Evolutionary conservation across 345 rosid genomes (phyloP).

Genomic region (Eucalyptus sp.): DNA sequence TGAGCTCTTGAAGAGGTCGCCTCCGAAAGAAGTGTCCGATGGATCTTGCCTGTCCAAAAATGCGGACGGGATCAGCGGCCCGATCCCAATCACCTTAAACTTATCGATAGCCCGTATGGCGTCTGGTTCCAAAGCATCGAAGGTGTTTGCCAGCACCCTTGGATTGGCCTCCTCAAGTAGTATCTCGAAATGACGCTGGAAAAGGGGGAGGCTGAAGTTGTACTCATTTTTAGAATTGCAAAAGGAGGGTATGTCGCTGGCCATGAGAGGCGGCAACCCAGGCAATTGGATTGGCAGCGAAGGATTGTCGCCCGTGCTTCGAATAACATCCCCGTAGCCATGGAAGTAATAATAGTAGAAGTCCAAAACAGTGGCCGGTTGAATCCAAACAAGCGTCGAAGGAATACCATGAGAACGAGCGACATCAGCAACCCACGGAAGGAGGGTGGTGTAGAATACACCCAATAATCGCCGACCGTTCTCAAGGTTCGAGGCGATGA

Average conservation of each 20-base stretch:
- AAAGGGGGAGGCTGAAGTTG: background rate
- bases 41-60: background rate
- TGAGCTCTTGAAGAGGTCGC: slow-evolving; percentile 12
- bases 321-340: slow-evolving; percentile 7
- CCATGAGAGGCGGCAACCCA: slow-evolving; percentile 24
- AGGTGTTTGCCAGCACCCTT: slow-evolving; percentile 35
- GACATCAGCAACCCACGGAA: slow-evolving; percentile 40
- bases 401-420: slow-evolving; percentile 36
- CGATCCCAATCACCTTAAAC: slow-evolving; percentile 17
- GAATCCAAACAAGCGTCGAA: slow-evolving; percentile 34
- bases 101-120: slow-evolving; percentile 10
- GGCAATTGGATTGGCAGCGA: slow-evolving; percentile 20
- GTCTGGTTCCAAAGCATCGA: slow-evolving; percentile 39
- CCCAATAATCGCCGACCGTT: slow-evolving; percentile 11
- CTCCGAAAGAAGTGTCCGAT: slow-evolving; percentile 5
- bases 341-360: slow-evolving; percentile 40
- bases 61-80: slow-evolving; percentile 38
- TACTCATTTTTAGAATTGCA: background rate
- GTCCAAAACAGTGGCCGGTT: slow-evolving; percentile 44
- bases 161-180: slow-evolving; percentile 27
- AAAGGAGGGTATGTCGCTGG: slow-evolving; percentile 44
- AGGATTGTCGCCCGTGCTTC: background rate
- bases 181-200: slow-evolving; percentile 19
- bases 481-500: slow-evolving; percentile 8
- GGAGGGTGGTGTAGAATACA: slow-evolving; percentile 32